Evolutionary conservation across 192 early-diverging fungal genomes (phyloP).

Genomic region (Podila verticillata): DNA sequence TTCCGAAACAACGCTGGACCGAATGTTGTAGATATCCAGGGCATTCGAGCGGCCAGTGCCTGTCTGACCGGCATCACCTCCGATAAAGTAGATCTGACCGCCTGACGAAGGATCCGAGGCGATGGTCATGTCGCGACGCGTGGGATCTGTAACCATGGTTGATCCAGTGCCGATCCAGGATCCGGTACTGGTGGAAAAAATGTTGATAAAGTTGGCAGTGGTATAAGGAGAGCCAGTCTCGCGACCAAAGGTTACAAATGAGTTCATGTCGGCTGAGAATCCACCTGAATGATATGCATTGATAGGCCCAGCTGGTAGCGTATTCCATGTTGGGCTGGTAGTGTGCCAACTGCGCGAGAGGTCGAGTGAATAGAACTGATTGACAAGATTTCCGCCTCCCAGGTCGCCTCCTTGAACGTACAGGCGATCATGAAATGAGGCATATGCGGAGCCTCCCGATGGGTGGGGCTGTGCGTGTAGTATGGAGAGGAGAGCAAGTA

Average conservation of each 20-base stretch:
- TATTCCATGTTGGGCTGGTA: slow-evolving; percentile 16
- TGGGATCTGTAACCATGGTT: slow-evolving; percentile 24
- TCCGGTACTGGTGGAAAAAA: slow-evolving; percentile 21
- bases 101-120: slow-evolving; percentile 20
- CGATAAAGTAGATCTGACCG: slow-evolving; percentile 30
- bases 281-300: slow-evolving; percentile 32
- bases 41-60: slow-evolving; percentile 18
- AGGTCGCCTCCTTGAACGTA: slow-evolving; percentile 28
- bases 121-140: slow-evolving; percentile 17
- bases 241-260: slow-evolving; percentile 26
- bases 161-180: slow-evolving; percentile 27
- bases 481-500: not conserved
- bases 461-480: slow-evolving; percentile 11
- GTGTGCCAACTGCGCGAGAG: slow-evolving; percentile 25
- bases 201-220: slow-evolving; percentile 24
- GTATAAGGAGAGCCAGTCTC: slow-evolving; percentile 18
- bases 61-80: slow-evolving; percentile 15
- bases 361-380: slow-evolving; percentile 24
- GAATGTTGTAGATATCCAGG: slow-evolving; percentile 21
- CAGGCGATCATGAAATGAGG: slow-evolving; percentile 12
- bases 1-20: slow-evolving; percentile 20
- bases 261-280: slow-evolving; percentile 27
- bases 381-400: slow-evolving; percentile 22
- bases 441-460: slow-evolving; percentile 6
- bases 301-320: slow-evolving; percentile 22